Base-by-base conservation (phyloP, 768 basidiomycete species). In the Lanmaoa pseudosensibilis region DNA sequence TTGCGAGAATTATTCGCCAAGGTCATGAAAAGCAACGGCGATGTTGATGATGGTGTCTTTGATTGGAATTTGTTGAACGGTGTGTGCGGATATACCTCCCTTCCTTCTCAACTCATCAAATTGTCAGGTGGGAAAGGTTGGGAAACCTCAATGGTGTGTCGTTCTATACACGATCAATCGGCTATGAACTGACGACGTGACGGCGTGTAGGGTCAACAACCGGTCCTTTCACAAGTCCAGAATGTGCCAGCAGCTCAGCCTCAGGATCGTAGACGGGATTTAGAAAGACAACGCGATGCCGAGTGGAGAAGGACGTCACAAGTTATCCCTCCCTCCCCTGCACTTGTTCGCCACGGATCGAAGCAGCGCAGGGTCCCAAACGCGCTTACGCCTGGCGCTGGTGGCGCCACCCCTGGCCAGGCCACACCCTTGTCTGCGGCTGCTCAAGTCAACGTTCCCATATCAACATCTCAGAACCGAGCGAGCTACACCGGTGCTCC, bases 21-120 rank as follows among this genome's bases (percentile, higher is more conserved):
- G 72, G 88, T 97, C 47, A 79, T 98, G 75, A 94, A 94, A 79
- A 92, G 85, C 70, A 89, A 86, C 62, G 87, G 86, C 56, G 97
- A 98, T 64, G 72, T 86, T 25, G 97, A 99, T 61, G 97, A 98
- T 75, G 89, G 89, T 19, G 80, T 94, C 33, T 98, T 91, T 73
- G 97, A 99, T 72, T 99, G 97, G 97, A 97, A 96, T 77, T 62
- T 88, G 57, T 75, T 98, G 50, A 94, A 98, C 66, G 86, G 89
- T 89, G 61, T 55, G 78, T 57, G 23, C 18, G 21, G 19, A 32
- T 21, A 18, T 44, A 16, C 5, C 16, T 47, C 25, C 50, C 5
- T 46, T 46, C 54, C 32, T 27, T 18, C 48, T 41, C n/a, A 4
- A 36, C 61, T 61, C 45, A 65, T 55, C 54, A 30, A 30, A 16